Evolutionary conservation across 345 rosid genomes (phyloP), one percentile per base, ranked within the genome.

Genomic region (Citrus australasica): DNA sequence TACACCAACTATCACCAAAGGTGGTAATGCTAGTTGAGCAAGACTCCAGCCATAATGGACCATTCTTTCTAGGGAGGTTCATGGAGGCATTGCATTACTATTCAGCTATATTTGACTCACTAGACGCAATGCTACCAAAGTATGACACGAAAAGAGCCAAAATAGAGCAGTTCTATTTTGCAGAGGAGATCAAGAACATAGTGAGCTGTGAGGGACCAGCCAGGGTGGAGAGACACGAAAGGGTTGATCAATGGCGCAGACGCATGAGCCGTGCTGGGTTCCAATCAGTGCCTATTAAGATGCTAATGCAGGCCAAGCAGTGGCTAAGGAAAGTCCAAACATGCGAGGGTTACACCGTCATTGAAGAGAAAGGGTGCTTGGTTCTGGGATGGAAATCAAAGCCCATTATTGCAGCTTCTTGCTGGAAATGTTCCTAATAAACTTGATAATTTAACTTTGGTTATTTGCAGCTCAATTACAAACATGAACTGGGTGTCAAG

Each of bases 81-180:
- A 89, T 87, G 90, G 94, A 89, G 78, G 88, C 94, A 8, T 65
- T 90, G 85, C 90, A 89, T 78, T 90, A 90, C 77, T 89, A 88
- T 70, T 88, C 92, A 0, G 91, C 89, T 11, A 87, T 86, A 32
- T 90, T 87, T 24, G 94, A 90, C 75, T 78, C 91, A 4, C 78
- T 90, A 5, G 90, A 90, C 9, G 53, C 86, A 35, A 88, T 83
- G 86, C 84, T 88, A 42, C 89, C 92, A 24, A 88, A 81, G 83
- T 86, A 90, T 42, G 93, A 87, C 82, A 88, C 90, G 0, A 79
- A 83, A 71, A 76, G 89, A 68, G 88, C 86, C 32, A 86, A 90
- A 78, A 85, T 88, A 53, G 92, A 90, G 89, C 90, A 88, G 75
- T 86, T 87, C 84, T 88, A 72, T 71, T 87, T 80, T 38, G 90